These are phyloP conservation scores for Vigna radiata DNA, from an alignment of 306 rosid genomes.

Conservation along the genomic window DNA sequence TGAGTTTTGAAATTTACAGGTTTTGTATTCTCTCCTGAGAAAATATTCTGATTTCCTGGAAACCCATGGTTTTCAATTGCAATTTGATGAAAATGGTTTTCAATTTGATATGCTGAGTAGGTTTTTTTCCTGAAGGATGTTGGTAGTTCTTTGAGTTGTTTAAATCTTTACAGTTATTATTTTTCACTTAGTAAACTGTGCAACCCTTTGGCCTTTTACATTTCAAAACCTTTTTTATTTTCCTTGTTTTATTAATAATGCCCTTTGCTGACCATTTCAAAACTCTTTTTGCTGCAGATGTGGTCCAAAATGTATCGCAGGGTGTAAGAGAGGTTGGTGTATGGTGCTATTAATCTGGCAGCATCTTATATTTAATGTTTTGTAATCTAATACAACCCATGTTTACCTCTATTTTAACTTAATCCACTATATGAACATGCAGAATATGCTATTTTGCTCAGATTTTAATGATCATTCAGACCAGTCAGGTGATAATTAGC, in stretches of 20 bases:
- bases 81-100: constrained; percentile 26
- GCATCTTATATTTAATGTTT: constrained; percentile 10
- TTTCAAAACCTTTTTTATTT: background rate
- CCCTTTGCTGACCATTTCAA: constrained; percentile 38
- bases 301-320: constrained; percentile 58
- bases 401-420: constrained; percentile 41
- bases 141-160: constrained; percentile 20
- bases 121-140: constrained; percentile 33
- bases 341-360: constrained; percentile 29
- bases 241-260: background rate
- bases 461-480: constrained; percentile 66
- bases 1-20: background rate
- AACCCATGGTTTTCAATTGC: constrained; percentile 9
- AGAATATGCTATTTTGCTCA: constrained; percentile 70
- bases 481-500: constrained; percentile 63
- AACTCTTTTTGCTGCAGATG: constrained; percentile 55
- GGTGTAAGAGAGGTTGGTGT: constrained; percentile 68
- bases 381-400: constrained; percentile 13
- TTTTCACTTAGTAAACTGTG: constrained; percentile 9
- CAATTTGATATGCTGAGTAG: constrained; percentile 26
- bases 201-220: background rate
- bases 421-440: constrained; percentile 48
- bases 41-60: constrained; percentile 17
- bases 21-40: constrained; percentile 18
- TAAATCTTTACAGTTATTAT: constrained; percentile 10